Evolutionary conservation across 441 rosid genomes (phyloP).

Genomic region (Syzygium syzygioides): DNA sequence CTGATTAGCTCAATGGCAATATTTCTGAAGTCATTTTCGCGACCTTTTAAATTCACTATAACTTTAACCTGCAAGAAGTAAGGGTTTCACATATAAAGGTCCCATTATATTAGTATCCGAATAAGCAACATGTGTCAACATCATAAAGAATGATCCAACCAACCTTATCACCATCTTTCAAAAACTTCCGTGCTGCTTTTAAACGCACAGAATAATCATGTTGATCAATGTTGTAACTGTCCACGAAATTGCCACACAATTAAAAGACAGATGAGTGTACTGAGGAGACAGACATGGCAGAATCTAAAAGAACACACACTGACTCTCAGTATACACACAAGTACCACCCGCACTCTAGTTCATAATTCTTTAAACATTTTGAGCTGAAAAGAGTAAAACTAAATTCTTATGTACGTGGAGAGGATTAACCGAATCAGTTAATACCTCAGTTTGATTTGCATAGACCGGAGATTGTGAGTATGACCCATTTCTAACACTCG

Average conservation of each 20-base stretch:
- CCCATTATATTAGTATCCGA: slow-evolving; percentile 2
- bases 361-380: not conserved
- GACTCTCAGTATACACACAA: not conserved
- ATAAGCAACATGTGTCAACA: not conserved
- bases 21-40: slow-evolving; percentile 87
- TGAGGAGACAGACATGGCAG: not conserved
- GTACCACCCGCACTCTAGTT: not conserved
- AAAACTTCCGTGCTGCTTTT: slow-evolving; percentile 73
- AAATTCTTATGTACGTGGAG: not conserved
- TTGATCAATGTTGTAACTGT: slow-evolving; percentile 82
- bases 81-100: not conserved
- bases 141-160: slow-evolving; percentile 3
- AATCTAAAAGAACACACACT: not conserved
- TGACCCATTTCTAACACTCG: not conserved
- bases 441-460: not conserved
- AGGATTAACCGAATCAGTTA: not conserved
- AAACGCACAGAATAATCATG: slow-evolving; percentile 85
- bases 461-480: not conserved
- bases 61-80: slow-evolving; percentile 70
- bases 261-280: not conserved
- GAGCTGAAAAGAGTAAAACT: not conserved
- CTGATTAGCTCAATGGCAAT: slow-evolving; percentile 80
- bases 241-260: slow-evolving; percentile 4
- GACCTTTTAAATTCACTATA: slow-evolving; percentile 83
- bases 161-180: slow-evolving; percentile 94